These are phyloP conservation scores for Bidens hawaiensis DNA, from an alignment of 140 eudicot species.

Conservation along the genomic window DNA sequence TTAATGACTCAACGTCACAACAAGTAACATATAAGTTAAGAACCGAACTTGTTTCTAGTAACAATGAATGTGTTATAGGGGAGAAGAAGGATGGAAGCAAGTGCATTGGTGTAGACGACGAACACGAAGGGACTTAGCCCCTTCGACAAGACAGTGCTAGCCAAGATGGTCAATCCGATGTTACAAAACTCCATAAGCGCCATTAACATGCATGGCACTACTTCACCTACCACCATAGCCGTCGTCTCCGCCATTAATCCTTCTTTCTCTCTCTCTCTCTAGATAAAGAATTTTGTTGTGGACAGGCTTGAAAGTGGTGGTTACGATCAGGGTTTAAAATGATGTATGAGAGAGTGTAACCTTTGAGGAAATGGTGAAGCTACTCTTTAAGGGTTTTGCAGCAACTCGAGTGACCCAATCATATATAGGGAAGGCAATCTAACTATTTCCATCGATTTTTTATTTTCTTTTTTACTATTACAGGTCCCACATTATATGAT, in stretches of 20 bases:
- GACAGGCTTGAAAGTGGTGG: neutral
- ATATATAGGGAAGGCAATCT: slow-evolving; percentile 29
- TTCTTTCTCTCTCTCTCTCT: slow-evolving; percentile 12
- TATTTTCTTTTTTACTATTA: neutral
- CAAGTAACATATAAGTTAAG: neutral
- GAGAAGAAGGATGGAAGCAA: slow-evolving; percentile 62
- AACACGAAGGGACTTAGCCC: slow-evolving; percentile 87
- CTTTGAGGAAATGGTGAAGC: slow-evolving; percentile 66
- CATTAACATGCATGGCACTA: slow-evolving; percentile 49
- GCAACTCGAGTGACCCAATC: slow-evolving; percentile 80
- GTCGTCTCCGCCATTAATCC: slow-evolving; percentile 10
- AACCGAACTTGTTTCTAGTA: slow-evolving; percentile 15
- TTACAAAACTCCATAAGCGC: slow-evolving; percentile 54
- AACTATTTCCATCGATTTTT: neutral
- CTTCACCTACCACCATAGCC: slow-evolving; percentile 20
- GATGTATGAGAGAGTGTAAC: slow-evolving; percentile 30
- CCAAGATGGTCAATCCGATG: slow-evolving; percentile 64
- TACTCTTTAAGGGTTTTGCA: slow-evolving; percentile 40
- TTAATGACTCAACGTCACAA: too few species aligned
- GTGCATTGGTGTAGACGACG: slow-evolving; percentile 74
- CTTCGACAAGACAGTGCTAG: slow-evolving; percentile 56
- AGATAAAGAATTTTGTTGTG: slow-evolving; percentile 14
- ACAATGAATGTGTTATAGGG: slow-evolving; percentile 39
- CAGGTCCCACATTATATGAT: slow-evolving; percentile 5
- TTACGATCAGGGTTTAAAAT: neutral